Evolutionary conservation across 768 basidiomycete genomes (phyloP).

Genomic region (Nidularia sp.): DNA sequence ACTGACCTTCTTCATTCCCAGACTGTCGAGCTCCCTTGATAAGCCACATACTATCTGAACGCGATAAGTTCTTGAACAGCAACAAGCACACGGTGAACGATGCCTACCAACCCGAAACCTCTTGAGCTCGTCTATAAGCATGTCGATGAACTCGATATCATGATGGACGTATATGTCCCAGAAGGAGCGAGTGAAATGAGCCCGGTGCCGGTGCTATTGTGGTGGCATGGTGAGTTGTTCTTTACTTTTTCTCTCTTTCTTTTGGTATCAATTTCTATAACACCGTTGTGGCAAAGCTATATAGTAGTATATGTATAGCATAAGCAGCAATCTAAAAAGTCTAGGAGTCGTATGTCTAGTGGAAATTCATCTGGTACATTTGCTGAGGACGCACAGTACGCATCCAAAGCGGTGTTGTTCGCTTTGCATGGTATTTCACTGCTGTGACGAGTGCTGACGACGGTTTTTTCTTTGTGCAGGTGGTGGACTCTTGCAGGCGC

Average conservation of each 20-base stretch:
- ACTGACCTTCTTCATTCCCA: no score
- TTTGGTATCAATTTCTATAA: no score
- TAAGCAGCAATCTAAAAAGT: no score
- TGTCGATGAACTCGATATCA: constrained; percentile 25
- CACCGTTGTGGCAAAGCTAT: no score
- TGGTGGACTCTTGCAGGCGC: constrained; percentile 26
- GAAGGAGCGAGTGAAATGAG: constrained; percentile 17
- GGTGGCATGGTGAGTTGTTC: constrained; percentile 29
- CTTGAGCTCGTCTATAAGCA: constrained; percentile 25
- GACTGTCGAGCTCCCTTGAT: no score
- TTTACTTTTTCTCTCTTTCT: neutral
- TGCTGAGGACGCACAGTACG: no score
- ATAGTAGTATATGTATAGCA: no score
- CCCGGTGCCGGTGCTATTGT: constrained; percentile 24
- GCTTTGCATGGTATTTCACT: neutral
- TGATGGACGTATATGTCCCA: constrained; percentile 30
- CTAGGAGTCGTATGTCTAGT: no score
- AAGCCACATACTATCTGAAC: no score
- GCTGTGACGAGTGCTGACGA: neutral
- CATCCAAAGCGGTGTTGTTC: neutral
- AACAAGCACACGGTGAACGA: neutral
- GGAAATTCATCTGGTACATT: no score
- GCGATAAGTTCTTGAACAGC: no score
- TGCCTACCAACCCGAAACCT: neutral
- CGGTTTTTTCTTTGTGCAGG: constrained; percentile 8